Evolutionary conservation across 768 basidiomycete species (phyloP).

Genomic region (Stropharia rugosoannulata): DNA sequence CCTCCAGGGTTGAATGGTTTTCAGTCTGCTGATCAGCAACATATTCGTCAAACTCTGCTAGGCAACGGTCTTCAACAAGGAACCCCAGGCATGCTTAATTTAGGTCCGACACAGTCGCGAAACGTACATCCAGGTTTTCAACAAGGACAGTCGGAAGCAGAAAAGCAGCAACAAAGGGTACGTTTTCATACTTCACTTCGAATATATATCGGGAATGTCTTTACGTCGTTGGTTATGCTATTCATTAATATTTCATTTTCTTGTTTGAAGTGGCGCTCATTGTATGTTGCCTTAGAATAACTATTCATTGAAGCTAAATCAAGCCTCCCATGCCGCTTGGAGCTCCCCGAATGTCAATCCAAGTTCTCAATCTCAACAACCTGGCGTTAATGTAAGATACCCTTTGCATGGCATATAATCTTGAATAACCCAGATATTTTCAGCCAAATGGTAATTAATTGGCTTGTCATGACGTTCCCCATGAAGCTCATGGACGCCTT

Average conservation of each 20-base stretch:
- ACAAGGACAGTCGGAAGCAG: slow-evolving; percentile 60
- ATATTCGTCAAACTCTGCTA: slow-evolving; percentile 58
- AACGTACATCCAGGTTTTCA: slow-evolving; percentile 54
- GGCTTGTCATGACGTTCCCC: neutral
- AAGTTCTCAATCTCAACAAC: slow-evolving; percentile 32
- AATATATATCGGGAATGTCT: neutral
- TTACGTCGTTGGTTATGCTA: neutral
- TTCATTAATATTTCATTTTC: slow-evolving; percentile 7
- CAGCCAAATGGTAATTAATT: slow-evolving; percentile 25
- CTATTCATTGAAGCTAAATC: slow-evolving; percentile 64
- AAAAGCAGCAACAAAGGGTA: slow-evolving; percentile 63
- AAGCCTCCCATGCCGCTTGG: slow-evolving; percentile 64
- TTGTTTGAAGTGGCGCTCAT: slow-evolving; percentile 12
- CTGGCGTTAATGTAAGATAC: slow-evolving; percentile 14
- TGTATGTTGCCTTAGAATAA: slow-evolving; percentile 42
- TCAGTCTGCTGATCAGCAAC: slow-evolving; percentile 48
- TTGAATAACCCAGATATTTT: slow-evolving; percentile 10
- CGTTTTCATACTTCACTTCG: slow-evolving; percentile 29
- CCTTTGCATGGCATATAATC: neutral
- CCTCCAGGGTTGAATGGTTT: slow-evolving; percentile 83
- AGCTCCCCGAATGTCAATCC: slow-evolving; percentile 54
- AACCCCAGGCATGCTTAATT: slow-evolving; percentile 70
- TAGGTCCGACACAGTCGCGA: slow-evolving; percentile 41
- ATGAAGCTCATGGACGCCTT: slow-evolving; percentile 7
- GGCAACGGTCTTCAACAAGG: slow-evolving; percentile 39